Conservation (phyloP, 129 eudicot species). For the Cynara cardunculus region DNA sequence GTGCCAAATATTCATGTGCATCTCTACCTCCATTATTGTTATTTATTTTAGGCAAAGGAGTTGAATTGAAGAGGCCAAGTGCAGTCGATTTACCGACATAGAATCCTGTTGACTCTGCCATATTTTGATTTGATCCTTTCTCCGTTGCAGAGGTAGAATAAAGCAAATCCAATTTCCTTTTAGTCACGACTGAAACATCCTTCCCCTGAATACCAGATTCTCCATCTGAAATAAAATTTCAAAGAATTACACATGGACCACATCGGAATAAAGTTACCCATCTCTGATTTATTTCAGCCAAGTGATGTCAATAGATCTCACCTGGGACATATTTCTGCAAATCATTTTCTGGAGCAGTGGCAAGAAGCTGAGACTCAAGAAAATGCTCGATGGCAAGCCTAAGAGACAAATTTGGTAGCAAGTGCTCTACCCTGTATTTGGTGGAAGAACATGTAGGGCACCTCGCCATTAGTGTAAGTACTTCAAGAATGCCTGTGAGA, state of each 20-base stretch:
- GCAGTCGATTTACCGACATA: slow-evolving; percentile 21
- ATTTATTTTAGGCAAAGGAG: slow-evolving; percentile 27
- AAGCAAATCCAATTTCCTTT: slow-evolving; percentile 40
- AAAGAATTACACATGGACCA: slow-evolving; percentile 15
- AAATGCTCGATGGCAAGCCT: slow-evolving; percentile 82
- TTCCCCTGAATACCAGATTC: slow-evolving; percentile 84
- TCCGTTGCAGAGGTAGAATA: slow-evolving; percentile 47
- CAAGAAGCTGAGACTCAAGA: slow-evolving; percentile 63
- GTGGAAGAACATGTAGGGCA: slow-evolving; percentile 79
- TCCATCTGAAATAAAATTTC: slow-evolving; percentile 50
- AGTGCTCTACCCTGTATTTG: slow-evolving; percentile 55
- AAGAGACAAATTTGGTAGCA: slow-evolving; percentile 84
- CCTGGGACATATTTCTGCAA: slow-evolving; percentile 78
- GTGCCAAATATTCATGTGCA: slow-evolving; percentile 26
- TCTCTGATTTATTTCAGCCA: not conserved
- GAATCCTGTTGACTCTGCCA: slow-evolving; percentile 38
- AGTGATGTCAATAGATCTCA: slow-evolving; percentile 19
- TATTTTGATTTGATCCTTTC: slow-evolving; percentile 55
- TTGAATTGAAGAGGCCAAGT: slow-evolving; percentile 22
- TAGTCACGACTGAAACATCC: slow-evolving; percentile 41
- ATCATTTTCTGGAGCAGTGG: slow-evolving; percentile 46
- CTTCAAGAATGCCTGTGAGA: slow-evolving; percentile 59
- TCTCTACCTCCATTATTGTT: slow-evolving; percentile 24
- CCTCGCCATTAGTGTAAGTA: slow-evolving; percentile 44
- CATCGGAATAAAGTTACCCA: not conserved